Percentiles rank a stretch among this genome's conserved stretches.
phyloP scores from a whole-genome alignment of 257 asterid species.

The Solanum habrochaites region DNA sequence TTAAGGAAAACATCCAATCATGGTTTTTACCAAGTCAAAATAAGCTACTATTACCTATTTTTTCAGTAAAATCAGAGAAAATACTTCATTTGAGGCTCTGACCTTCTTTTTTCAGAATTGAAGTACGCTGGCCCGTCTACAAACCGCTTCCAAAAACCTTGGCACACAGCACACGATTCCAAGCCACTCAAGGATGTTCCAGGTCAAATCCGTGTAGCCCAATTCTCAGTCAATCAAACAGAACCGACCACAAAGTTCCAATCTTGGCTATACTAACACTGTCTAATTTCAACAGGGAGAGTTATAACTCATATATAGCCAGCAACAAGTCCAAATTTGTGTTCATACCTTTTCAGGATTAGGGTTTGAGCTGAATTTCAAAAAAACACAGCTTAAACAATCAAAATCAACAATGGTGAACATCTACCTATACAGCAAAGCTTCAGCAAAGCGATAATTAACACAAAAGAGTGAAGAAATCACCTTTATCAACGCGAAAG shows the following conservation, averaged over 20 bases:
- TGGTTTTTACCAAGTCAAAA: background rate
- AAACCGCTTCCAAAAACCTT: background rate
- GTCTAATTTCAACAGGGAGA: background rate
- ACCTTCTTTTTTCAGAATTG: background rate
- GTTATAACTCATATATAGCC: background rate
- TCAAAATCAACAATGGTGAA: background rate
- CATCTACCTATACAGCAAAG: background rate
- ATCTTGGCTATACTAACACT: background rate
- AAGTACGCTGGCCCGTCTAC: background rate
- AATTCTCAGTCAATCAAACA: background rate
- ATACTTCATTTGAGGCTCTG: background rate
- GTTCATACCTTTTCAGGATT: background rate
- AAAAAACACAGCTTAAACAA: background rate
- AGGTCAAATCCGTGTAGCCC: background rate
- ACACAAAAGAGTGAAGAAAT: background rate
- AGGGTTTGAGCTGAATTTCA: background rate
- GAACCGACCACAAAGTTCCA: background rate
- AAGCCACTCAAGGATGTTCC: background rate
- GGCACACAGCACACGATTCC: background rate
- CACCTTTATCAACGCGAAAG: background rate
- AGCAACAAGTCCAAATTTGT: background rate
- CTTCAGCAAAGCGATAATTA: background rate
- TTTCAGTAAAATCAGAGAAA: background rate
- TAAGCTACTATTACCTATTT: background rate
- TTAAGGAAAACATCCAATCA: background rate